phyloP scores from a whole-genome alignment of 441 rosid species.

The Gossypium davidsonii region DNA sequence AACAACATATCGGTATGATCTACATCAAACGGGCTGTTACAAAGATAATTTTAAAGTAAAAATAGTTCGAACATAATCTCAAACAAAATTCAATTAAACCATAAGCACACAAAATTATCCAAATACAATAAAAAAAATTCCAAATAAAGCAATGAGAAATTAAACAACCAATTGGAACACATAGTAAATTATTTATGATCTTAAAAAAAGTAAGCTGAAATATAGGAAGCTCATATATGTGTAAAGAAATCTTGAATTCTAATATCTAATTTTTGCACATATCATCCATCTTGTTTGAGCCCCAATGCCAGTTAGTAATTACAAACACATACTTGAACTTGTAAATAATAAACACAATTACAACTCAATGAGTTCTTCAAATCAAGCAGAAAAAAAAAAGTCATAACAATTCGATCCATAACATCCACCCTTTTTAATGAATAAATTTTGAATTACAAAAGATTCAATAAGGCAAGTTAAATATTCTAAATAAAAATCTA shows the following conservation, averaged over 20 bases:
- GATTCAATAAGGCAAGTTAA: no score
- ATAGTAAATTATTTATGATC: no score
- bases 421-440: background rate
- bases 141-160: no score
- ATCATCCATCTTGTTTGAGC: background rate
- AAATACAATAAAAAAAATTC: no score
- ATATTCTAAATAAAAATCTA: no score
- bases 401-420: background rate
- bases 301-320: background rate
- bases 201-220: background rate
- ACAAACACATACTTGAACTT: slow-evolving; percentile 14
- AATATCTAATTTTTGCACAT: background rate
- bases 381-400: background rate
- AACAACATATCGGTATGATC: no score
- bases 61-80: no score
- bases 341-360: slow-evolving; percentile 7
- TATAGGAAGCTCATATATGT: background rate
- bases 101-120: no score
- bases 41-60: no score
- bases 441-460: background rate
- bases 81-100: no score
- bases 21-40: no score
- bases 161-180: no score
- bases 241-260: background rate
- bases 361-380: slow-evolving; percentile 3